phyloP scores from a whole-genome alignment of 805 yeast genomes.

The Komagataella ulmi region DNA sequence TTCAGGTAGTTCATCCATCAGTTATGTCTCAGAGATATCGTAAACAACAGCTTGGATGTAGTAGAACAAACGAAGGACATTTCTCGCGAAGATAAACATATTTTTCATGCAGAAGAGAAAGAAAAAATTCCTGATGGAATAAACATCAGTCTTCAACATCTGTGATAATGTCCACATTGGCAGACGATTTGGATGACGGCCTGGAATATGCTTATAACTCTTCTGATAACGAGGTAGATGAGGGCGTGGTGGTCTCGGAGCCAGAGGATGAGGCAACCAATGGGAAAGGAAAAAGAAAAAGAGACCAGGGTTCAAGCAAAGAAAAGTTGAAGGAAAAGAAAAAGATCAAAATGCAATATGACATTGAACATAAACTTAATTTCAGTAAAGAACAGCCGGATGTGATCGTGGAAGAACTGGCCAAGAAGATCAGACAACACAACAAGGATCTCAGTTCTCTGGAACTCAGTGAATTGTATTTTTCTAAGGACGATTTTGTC shows the following conservation, averaged over 20 bases:
- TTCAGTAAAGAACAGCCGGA: slow-evolving; percentile 45
- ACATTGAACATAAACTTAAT: slow-evolving; percentile 38
- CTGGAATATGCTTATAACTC: slow-evolving; percentile 43
- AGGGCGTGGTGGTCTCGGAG: slow-evolving; percentile 20
- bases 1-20: neutral
- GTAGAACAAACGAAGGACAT: neutral
- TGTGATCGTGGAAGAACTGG: slow-evolving; percentile 54
- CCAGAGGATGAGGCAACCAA: slow-evolving; percentile 14
- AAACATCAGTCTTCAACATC: neutral
- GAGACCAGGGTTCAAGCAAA: slow-evolving; percentile 10
- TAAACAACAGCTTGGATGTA: neutral
- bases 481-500: slow-evolving; percentile 39
- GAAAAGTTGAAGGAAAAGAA: slow-evolving; percentile 51
- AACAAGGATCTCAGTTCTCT: slow-evolving; percentile 60
- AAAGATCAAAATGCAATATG: slow-evolving; percentile 52
- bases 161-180: slow-evolving; percentile 12
- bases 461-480: slow-evolving; percentile 55
- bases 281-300: slow-evolving; percentile 13
- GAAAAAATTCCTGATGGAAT: slow-evolving; percentile 1
- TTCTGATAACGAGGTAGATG: slow-evolving; percentile 22
- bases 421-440: slow-evolving; percentile 41
- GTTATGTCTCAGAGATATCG: neutral
- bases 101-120: neutral
- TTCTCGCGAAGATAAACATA: neutral
- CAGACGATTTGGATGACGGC: slow-evolving; percentile 75